A percentile compares a stretch with the other conserved stretches of the same genome.
These are phyloP conservation scores for Russula virescens DNA, from an alignment of 768 basidiomycete genomes.

Conservation along the genomic window DNA sequence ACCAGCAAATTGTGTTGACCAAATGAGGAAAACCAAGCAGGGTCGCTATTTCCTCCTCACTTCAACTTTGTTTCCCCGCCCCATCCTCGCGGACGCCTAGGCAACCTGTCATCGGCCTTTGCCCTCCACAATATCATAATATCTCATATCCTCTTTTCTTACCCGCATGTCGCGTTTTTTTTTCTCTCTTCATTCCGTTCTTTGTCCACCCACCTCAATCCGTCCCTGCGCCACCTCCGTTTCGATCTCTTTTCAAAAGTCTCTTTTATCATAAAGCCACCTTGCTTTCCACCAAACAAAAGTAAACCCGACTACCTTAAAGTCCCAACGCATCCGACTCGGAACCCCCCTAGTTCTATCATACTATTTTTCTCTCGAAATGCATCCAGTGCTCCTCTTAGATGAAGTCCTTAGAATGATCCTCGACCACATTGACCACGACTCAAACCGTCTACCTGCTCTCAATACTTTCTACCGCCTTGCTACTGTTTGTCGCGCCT, in stretches of 20 bases:
- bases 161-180: background rate
- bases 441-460: conserved; percentile 4
- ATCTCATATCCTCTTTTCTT: background rate
- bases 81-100: conserved; percentile 7
- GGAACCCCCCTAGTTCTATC: background rate
- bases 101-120: conserved; percentile 16
- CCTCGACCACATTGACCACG: conserved; percentile 21
- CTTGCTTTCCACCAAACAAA: background rate
- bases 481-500: conserved; percentile 23
- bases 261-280: background rate
- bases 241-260: background rate
- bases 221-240: conserved; percentile 1
- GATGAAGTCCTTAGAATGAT: conserved; percentile 23
- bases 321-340: background rate
- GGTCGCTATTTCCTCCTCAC: background rate
- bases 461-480: conserved; percentile 20
- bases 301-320: background rate
- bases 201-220: conserved; percentile 2
- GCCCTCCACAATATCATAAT: background rate
- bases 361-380: conserved; percentile 2
- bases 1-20: background rate
- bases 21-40: background rate
- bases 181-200: background rate
- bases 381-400: conserved; percentile 25
- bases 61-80: conserved; percentile 15